Percentiles rank a stretch among this genome's conserved stretches.
Evolutionary conservation across 2,329 filamentous ascomycete species (phyloP).

Genomic region (Monosporascus cannonballus): DNA sequence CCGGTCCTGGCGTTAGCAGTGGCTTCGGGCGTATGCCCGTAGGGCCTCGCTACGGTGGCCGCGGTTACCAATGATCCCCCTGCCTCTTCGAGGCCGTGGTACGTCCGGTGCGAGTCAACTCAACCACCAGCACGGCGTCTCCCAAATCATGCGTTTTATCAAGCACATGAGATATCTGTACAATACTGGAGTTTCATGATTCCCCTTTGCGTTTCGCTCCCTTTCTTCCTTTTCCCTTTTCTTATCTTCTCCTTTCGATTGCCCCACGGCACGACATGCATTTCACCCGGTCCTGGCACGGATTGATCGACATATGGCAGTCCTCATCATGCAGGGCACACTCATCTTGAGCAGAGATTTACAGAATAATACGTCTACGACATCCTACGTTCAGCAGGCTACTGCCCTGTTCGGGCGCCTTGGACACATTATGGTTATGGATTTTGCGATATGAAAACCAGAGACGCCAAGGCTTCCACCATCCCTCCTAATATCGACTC

Average conservation of each 20-base stretch:
- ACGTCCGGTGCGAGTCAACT: not conserved
- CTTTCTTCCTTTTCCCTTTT: conserved; percentile 14
- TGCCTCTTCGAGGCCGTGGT: conserved; percentile 5
- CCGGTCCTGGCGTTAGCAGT: conserved; percentile 73
- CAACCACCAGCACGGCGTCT: conserved; percentile 1
- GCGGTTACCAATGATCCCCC: conserved; percentile 46
- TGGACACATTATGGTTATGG: conserved; percentile 58
- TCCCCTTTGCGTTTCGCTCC: conserved; percentile 11
- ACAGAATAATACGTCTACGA: conserved; percentile 47
- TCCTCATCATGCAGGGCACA: conserved; percentile 33
- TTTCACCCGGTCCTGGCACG: conserved; percentile 28
- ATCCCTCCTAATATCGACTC: conserved; percentile 12
- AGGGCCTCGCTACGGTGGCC: conserved; percentile 50
- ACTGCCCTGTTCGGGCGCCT: conserved; percentile 44
- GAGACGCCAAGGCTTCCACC: conserved; percentile 13
- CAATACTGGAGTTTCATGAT: not conserved
- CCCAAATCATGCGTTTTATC: not conserved
- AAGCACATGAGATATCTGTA: not conserved
- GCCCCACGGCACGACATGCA: conserved; percentile 16
- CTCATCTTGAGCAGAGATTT: conserved; percentile 48
- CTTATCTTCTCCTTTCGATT: conserved; percentile 14
- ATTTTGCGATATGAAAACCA: conserved; percentile 46
- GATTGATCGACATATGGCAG: conserved; percentile 38
- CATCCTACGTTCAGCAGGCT: conserved; percentile 50
- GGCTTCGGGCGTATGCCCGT: conserved; percentile 55